phyloP scores from a whole-genome alignment of 768 basidiomycete species.

The Strobilomyces echinocephalus region DNA sequence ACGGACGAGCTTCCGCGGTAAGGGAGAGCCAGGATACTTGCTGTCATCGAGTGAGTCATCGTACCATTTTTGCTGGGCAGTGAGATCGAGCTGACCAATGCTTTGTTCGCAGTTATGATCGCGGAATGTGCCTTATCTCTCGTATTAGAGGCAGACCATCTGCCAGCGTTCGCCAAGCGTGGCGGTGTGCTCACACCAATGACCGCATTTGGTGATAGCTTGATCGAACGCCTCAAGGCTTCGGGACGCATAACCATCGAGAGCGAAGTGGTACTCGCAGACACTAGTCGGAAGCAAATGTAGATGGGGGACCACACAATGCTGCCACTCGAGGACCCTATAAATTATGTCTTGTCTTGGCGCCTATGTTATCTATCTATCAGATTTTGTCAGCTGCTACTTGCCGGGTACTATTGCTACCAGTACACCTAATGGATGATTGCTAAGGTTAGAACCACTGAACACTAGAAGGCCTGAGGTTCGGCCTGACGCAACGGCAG shows the following conservation, averaged over 20 bases:
- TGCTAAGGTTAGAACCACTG: neutral
- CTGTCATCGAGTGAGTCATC: conserved; percentile 5
- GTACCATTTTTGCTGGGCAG: neutral
- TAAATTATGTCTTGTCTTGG: neutral
- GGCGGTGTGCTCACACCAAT: conserved; percentile 85
- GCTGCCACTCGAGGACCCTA: neutral
- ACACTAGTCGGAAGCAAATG: conserved; percentile 6
- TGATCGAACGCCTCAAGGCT: conserved; percentile 61
- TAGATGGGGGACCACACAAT: conserved; percentile 1
- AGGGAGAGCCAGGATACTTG: conserved; percentile 75
- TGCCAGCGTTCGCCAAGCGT: conserved; percentile 52
- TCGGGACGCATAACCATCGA: conserved; percentile 56
- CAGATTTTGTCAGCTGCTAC: neutral
- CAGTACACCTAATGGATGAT: too few species aligned
- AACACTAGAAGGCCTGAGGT: too few species aligned
- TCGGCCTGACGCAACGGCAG: neutral
- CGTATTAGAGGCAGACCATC: conserved; percentile 47
- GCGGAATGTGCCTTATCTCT: conserved; percentile 74
- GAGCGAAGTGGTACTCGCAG: conserved; percentile 37
- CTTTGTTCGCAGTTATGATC: conserved; percentile 55
- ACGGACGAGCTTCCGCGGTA: conserved; percentile 56
- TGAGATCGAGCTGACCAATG: neutral
- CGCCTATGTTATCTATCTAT: neutral
- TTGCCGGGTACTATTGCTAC: too few species aligned
- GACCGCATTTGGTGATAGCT: conserved; percentile 72